phyloP scores from a whole-genome alignment of 176 grass and related monocot species.

The Oryza rufipogon region DNA sequence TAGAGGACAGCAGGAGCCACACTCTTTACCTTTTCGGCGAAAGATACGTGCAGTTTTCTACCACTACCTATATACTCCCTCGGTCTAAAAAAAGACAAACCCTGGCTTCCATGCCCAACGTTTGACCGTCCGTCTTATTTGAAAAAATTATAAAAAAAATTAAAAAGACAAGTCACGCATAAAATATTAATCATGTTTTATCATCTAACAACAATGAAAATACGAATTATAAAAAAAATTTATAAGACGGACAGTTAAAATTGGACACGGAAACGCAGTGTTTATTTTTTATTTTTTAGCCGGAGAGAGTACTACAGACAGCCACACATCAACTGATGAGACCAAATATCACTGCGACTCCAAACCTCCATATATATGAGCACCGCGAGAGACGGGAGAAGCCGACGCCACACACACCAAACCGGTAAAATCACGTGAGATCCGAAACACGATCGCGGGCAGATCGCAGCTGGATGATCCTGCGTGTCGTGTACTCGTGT shows the following conservation, averaged over 20 bases:
- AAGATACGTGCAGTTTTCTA: background rate
- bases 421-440: slow-evolving; percentile 30
- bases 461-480: background rate
- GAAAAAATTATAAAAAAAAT: too few species aligned
- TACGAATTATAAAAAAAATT: too few species aligned
- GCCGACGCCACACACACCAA: background rate
- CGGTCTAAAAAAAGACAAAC: too few species aligned
- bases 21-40: slow-evolving; percentile 27
- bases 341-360: background rate
- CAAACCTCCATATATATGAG: background rate
- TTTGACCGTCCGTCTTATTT: too few species aligned
- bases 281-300: too few species aligned
- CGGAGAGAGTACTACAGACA: background rate
- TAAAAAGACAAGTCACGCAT: too few species aligned
- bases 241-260: too few species aligned
- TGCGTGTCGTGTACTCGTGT: background rate
- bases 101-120: fast-evolving
- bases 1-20: background rate
- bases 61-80: background rate
- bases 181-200: too few species aligned
- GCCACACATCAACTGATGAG: background rate
- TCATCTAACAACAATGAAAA: too few species aligned
- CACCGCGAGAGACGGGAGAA: background rate
- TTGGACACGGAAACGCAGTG: fast-evolving
- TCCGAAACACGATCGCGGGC: background rate